Conservation (phyloP, 192 early-diverging fungal genomes). For the Paraglomus occultum region DNA sequence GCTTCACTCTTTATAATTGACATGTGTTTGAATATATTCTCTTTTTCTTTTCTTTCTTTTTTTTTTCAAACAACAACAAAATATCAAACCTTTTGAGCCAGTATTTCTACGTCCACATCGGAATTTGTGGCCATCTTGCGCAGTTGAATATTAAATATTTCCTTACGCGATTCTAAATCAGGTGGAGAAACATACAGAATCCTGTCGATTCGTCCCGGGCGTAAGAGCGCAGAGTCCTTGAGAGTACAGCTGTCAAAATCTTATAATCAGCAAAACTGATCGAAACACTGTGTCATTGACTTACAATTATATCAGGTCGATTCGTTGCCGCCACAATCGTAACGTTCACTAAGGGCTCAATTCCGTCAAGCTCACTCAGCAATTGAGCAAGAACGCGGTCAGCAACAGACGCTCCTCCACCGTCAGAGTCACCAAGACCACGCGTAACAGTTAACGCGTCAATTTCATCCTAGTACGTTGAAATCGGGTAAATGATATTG, state of each 20-base stretch:
- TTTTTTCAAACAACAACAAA: neutral
- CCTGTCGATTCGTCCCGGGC: conserved; percentile 94
- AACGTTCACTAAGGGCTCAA: conserved; percentile 93
- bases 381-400: conserved; percentile 96
- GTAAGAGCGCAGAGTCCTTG: conserved; percentile 84
- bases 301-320: conserved; percentile 90
- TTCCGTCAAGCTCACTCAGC: conserved; percentile 92
- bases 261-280: neutral
- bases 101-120: conserved; percentile 63
- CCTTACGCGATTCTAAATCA: conserved; percentile 65
- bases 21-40: neutral
- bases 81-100: conserved; percentile 56
- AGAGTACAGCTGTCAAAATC: neutral
- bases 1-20: conserved; percentile 69
- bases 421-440: conserved; percentile 49
- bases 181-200: conserved; percentile 94
- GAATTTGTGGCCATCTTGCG: conserved; percentile 65
- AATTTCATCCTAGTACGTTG: conserved; percentile 80
- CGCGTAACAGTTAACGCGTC: conserved; percentile 91
- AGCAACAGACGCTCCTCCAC: conserved; percentile 76
- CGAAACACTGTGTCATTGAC: conserved; percentile 1
- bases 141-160: conserved; percentile 80
- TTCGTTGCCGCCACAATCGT: conserved; percentile 98
- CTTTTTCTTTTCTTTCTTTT: neutral
- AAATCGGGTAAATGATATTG: too few relatives aligned